Evolutionary conservation across 352 stramenopile species (phyloP), one percentile per base, ranked within the genome.

Genomic region (Phytophthora ohioensis): DNA sequence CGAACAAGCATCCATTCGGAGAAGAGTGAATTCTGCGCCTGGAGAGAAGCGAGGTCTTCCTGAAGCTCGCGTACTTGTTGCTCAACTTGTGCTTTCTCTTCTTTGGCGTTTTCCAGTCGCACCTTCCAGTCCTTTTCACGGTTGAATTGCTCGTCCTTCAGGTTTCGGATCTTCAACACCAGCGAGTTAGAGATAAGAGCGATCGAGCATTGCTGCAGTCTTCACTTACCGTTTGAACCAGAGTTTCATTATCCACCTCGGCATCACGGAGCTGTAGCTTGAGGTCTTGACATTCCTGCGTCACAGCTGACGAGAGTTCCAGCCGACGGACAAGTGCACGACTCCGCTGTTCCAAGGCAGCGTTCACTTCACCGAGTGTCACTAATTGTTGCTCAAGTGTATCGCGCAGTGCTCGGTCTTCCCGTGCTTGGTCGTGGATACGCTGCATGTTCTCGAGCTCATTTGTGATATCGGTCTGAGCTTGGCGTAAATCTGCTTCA

Each of bases 1-100:
- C 81, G 79, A 52, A 94, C 82, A 5, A 93, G 77, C 88, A 93
- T 91, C 81, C 84, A 94, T 63, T 94, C 85, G 17, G 85, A 93
- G 38, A 91, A 85, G 34, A 92, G 61, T 7, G 80, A 81, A 55
- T 91, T 93, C 54, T 92, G 83, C 9, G 81, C 70, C 8, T 87
- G 81, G 17, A 93, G 57, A 0, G 85, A 81, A 4, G 67, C 65
- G 10, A 92, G 60, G 34, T 96, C 88, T n/a, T 70, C 67, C 45
- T 93, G 71, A 13, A 93, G 64, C 38, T 93, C 87, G 1, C 54
- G 42, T 2, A 91, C 65, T 34, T 84, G 75, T 21, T 78, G 69
- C 21, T 85, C 73, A 1, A 88, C 41, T 11, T 76, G 65, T 2
- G 75, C 60, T 53, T 84, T 92, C 38, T 87, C 74, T 39, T 80